phyloP scores from a whole-genome alignment of 371 early-diverging fungal species.

The Rhizopus arrhizus region DNA sequence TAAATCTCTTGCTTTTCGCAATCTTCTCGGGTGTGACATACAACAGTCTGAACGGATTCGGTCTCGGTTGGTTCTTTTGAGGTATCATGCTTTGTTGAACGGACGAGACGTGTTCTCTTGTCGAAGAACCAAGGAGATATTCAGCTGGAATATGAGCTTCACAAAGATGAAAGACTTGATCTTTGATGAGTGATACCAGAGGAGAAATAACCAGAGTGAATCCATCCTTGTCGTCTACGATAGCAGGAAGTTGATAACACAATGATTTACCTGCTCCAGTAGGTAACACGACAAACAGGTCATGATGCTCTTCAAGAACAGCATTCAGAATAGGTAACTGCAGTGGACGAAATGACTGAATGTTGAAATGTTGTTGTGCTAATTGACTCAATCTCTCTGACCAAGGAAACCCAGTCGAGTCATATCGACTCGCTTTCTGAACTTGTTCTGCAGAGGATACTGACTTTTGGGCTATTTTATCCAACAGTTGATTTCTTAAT shows the following conservation, averaged over 20 bases:
- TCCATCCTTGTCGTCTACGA: constrained; percentile 59
- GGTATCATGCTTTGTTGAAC: constrained; percentile 51
- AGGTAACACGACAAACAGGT: constrained; percentile 85
- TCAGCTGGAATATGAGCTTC: constrained; percentile 71
- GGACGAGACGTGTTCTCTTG: constrained; percentile 56
- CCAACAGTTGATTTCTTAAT: constrained; percentile 8
- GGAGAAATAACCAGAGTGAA: constrained; percentile 87
- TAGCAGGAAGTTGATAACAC: constrained; percentile 88
- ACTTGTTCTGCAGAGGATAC: background rate
- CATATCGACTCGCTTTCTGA: constrained; percentile 26
- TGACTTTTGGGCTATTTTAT: constrained; percentile 7
- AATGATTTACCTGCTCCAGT: constrained; percentile 92
- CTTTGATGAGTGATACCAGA: constrained; percentile 80
- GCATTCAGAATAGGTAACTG: constrained; percentile 80
- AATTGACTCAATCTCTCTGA: constrained; percentile 37
- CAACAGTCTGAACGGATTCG: constrained; percentile 55
- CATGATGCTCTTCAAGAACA: constrained; percentile 65
- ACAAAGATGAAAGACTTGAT: constrained; percentile 79
- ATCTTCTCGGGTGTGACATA: constrained; percentile 94
- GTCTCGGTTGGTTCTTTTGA: constrained; percentile 13
- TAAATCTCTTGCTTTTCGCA: constrained; percentile 71
- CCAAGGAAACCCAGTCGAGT: constrained; percentile 54
- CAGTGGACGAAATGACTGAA: constrained; percentile 65
- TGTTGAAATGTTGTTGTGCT: constrained; percentile 50
- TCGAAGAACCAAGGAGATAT: constrained; percentile 61